Conservation (phyloP, 106 monocot genomes). For the Dendrobium nobile region DNA sequence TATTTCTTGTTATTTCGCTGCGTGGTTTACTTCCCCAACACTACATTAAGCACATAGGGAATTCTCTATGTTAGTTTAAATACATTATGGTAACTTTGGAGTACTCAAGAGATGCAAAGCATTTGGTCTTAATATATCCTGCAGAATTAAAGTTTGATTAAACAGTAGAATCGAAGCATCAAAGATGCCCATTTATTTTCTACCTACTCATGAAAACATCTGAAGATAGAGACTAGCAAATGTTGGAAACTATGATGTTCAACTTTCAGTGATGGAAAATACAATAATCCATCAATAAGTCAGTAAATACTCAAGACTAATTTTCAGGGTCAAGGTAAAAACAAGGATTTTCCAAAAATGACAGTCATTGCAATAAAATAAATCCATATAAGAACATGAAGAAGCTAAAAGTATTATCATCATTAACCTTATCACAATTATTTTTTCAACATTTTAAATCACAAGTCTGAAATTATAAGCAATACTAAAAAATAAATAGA, state of each 20-base stretch:
- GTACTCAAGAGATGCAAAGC: neutral
- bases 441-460: neutral
- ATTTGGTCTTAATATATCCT: neutral
- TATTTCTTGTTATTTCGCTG: no score
- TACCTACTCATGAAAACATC: neutral
- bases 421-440: neutral
- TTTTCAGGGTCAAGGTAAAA: neutral
- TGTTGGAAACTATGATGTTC: neutral
- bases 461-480: neutral
- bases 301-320: neutral
- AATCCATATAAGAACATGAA: neutral
- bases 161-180: neutral
- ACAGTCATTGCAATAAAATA: neutral
- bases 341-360: neutral
- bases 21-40: no score
- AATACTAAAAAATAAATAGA: neutral
- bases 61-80: neutral
- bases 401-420: neutral
- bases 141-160: neutral
- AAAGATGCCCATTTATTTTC: neutral
- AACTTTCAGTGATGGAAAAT: neutral
- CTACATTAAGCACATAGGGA: neutral
- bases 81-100: neutral
- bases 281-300: neutral
- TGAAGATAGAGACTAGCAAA: neutral